Base-by-base conservation (phyloP, 306 rosid genomes). In the Hippophae gyantsensis region DNA sequence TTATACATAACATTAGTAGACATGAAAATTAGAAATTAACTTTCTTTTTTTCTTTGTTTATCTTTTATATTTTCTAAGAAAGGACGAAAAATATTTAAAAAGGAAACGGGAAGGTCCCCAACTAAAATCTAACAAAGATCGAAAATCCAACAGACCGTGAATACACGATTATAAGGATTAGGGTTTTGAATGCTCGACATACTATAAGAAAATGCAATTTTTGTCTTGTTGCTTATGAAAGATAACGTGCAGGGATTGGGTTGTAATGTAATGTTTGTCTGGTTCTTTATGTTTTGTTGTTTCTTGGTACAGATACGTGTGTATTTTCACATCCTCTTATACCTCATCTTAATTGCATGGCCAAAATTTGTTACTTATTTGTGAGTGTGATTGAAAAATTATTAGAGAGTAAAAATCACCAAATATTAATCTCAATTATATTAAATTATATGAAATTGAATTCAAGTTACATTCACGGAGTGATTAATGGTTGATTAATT, bases 331-430 rank as follows among this genome's bases (percentile, higher is more conserved):
- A 50, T 60, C 76, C 78, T 62, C 76, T 72, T 10, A 18, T 72
- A 64, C 68, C 81, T 84, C 83, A 69, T 81, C 83, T 43, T 13
- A 7, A 72, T 65, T 71, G 56, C 66, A 53, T 59, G 84, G 80
- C 66, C 63, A 53, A 38, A 27, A 75, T 49, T 62, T 49, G 45
- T 14, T 60, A 7, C 9, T 60, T 9, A 6, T 49, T 13, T 11
- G 53, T 1, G 0, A 32, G 38, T 32, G 38, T 32, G 38, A 4
- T 32, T 32, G 38, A 32, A 32, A 32, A 32, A 32, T 27, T 18
- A 18, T 1, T 18, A 18, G 23, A 18, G 23, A 18, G 23, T 18
- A 18, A 18, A 18, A 18, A 18, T 18, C 0, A 18, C 0, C 0
- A 18, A 18, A 18, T 18, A 18, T 18, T 18, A 18, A 18, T 1